A percentile compares a stretch with the other conserved stretches of the same genome.
Evolutionary conservation across 1,139 yeast species (phyloP).

Genomic region (Suhomyces guaymorum): DNA sequence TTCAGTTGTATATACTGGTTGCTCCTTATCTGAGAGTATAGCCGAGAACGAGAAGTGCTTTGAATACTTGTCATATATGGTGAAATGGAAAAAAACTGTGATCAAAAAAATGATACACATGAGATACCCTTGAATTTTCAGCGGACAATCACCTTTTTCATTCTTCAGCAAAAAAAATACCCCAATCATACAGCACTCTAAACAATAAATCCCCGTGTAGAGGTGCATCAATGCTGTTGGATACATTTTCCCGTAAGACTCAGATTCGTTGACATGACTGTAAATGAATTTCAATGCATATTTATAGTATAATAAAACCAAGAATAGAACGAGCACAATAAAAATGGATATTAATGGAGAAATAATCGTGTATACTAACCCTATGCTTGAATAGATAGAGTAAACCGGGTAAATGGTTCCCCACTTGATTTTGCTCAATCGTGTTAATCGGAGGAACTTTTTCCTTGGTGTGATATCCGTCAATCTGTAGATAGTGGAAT

Average conservation of each 20-base stretch:
- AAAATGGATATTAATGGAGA: slow-evolving; percentile 76
- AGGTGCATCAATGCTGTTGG: slow-evolving; percentile 75
- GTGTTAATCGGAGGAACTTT: slow-evolving; percentile 47
- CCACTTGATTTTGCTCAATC: slow-evolving; percentile 57
- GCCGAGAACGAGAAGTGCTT: slow-evolving; percentile 34
- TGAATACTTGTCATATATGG: slow-evolving; percentile 31
- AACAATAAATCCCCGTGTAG: slow-evolving; percentile 75
- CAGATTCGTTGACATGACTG: slow-evolving; percentile 51
- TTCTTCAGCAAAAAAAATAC: slow-evolving; percentile 62
- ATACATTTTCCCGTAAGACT: slow-evolving; percentile 69
- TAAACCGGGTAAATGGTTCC: slow-evolving; percentile 77
- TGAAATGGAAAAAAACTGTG: slow-evolving; percentile 37
- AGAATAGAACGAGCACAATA: slow-evolving; percentile 55
- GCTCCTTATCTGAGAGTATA: slow-evolving; percentile 20
- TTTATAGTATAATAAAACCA: slow-evolving; percentile 66
- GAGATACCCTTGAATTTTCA: slow-evolving; percentile 44
- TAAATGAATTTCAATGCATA: slow-evolving; percentile 62
- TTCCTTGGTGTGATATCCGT: slow-evolving; percentile 61
- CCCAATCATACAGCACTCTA: slow-evolving; percentile 77
- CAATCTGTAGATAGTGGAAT: slow-evolving; percentile 37
- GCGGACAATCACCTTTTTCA: slow-evolving; percentile 33
- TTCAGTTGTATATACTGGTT: no score
- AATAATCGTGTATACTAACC: slow-evolving; percentile 71
- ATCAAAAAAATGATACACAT: slow-evolving; percentile 45
- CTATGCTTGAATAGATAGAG: slow-evolving; percentile 75